These are phyloP conservation scores for Dactylellina haptotyla DNA, from an alignment of 2,329 filamentous ascomycete species.

Conservation along the genomic window DNA sequence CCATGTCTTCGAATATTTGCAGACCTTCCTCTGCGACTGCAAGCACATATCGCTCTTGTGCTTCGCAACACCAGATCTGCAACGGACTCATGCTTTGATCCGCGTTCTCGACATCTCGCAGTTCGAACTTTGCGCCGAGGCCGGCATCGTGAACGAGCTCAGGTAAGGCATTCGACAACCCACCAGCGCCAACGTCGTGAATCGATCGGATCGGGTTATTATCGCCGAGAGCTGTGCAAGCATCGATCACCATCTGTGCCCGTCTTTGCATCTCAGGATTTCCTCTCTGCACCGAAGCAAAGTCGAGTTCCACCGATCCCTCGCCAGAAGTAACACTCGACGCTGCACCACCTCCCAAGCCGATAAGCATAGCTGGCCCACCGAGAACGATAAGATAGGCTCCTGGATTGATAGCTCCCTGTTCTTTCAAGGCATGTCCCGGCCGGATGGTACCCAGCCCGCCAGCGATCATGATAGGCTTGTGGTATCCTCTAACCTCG, in stretches of 20 bases:
- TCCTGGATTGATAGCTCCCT: slow-evolving; percentile 81
- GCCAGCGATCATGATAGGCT: slow-evolving; percentile 98
- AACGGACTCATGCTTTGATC: slow-evolving; percentile 93
- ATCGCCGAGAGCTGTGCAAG: slow-evolving; percentile 83
- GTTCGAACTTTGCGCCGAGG: slow-evolving; percentile 88
- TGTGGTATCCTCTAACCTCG: slow-evolving; percentile 91
- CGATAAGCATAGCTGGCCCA: slow-evolving; percentile 96
- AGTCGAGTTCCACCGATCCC: slow-evolving; percentile 90
- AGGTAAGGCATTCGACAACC: slow-evolving; percentile 82
- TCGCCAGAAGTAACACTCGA: slow-evolving; percentile 90
- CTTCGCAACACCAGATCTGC: slow-evolving; percentile 97
- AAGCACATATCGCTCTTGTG: slow-evolving; percentile 94
- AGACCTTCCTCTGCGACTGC: slow-evolving; percentile 83
- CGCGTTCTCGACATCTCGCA: slow-evolving; percentile 91
- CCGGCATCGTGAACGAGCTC: slow-evolving; percentile 93
- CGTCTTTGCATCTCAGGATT: slow-evolving; percentile 96
- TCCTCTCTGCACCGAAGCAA: slow-evolving; percentile 94
- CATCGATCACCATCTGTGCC: slow-evolving; percentile 97
- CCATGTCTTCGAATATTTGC: slow-evolving; percentile 75
- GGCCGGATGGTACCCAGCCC: slow-evolving; percentile 92
- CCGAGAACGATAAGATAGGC: slow-evolving; percentile 92
- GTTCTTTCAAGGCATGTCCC: slow-evolving; percentile 86
- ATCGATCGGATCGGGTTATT: slow-evolving; percentile 95
- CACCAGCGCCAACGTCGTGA: slow-evolving; percentile 95
- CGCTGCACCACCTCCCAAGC: slow-evolving; percentile 91